These are phyloP conservation scores for Candida easanensis DNA, from an alignment of 805 yeast species.

Conservation along the genomic window DNA sequence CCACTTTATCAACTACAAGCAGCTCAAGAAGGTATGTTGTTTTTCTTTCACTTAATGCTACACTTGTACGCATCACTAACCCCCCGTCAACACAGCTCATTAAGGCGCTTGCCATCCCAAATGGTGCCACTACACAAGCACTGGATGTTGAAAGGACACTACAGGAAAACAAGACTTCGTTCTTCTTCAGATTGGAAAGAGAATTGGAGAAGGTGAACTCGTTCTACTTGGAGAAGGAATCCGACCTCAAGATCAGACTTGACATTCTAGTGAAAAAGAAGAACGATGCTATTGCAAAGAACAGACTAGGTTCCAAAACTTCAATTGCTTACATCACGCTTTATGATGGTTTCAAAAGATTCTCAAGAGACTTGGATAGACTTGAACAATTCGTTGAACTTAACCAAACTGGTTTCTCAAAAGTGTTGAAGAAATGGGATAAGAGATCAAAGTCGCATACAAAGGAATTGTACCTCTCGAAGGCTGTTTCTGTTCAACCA, in stretches of 20 bases:
- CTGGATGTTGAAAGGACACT: slow-evolving; percentile 47
- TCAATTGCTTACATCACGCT: slow-evolving; percentile 79
- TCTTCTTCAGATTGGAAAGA: slow-evolving; percentile 83
- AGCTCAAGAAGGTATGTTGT: slow-evolving; percentile 61
- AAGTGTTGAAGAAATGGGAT: slow-evolving; percentile 97
- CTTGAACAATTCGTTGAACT: slow-evolving; percentile 92
- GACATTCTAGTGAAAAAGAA: slow-evolving; percentile 76
- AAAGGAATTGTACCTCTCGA: slow-evolving; percentile 83
- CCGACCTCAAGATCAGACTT: slow-evolving; percentile 75
- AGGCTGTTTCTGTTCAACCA: slow-evolving; percentile 96
- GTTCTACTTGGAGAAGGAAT: slow-evolving; percentile 89
- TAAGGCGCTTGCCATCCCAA: slow-evolving; percentile 64
- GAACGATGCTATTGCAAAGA: slow-evolving; percentile 42
- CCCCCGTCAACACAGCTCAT: slow-evolving; percentile 49
- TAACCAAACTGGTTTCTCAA: slow-evolving; percentile 93
- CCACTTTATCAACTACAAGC: slow-evolving; percentile 92
- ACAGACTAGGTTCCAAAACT: slow-evolving; percentile 50
- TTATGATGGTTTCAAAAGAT: slow-evolving; percentile 85
- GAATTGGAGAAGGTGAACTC: slow-evolving; percentile 93
- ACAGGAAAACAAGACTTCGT: slow-evolving; percentile 88
- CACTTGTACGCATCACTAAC: no score
- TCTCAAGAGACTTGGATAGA: slow-evolving; percentile 82
- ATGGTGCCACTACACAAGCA: slow-evolving; percentile 20
- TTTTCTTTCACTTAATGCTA: not conserved
- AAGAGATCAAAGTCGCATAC: slow-evolving; percentile 93